phyloP scores from a whole-genome alignment of 352 stramenopile species.

The Pythium dissotocum region DNA sequence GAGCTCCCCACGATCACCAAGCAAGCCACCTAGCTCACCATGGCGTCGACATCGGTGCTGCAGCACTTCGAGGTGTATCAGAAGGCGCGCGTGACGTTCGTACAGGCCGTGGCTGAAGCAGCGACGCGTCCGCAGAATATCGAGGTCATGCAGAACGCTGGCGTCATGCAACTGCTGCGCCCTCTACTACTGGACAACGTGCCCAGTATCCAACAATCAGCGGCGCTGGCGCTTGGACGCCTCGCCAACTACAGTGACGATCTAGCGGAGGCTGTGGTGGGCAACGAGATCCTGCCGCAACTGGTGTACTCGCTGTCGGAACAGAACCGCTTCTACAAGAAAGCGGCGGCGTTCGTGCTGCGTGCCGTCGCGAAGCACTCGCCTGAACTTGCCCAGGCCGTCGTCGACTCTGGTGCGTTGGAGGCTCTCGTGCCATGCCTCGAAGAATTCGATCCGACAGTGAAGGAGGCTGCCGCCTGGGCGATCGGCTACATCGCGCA shows the following conservation, averaged over 20 bases:
- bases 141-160: slow-evolving; percentile 95
- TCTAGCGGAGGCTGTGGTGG: slow-evolving; percentile 92
- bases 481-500: slow-evolving; percentile 95
- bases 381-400: slow-evolving; percentile 92
- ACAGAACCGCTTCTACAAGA: slow-evolving; percentile 96
- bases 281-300: slow-evolving; percentile 95
- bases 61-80: slow-evolving; percentile 96
- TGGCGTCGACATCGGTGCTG: slow-evolving; percentile 89
- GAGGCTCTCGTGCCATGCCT: slow-evolving; percentile 93
- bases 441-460: slow-evolving; percentile 95
- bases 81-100: slow-evolving; percentile 94
- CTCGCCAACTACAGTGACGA: slow-evolving; percentile 96
- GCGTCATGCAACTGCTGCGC: slow-evolving; percentile 94
- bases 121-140: slow-evolving; percentile 95
- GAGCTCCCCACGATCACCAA: not conserved
- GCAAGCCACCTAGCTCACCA: slow-evolving; percentile 24
- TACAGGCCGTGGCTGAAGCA: slow-evolving; percentile 92
- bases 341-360: slow-evolving; percentile 93
- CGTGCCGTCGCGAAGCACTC: slow-evolving; percentile 94
- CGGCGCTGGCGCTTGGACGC: slow-evolving; percentile 90
- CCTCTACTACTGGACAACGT: slow-evolving; percentile 95
- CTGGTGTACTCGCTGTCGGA: slow-evolving; percentile 95
- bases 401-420: slow-evolving; percentile 92
- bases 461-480: slow-evolving; percentile 95
- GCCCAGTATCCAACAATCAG: slow-evolving; percentile 94